Evolutionary conservation across 345 rosid genomes (phyloP).

Genomic region (Citropsis articulata): DNA sequence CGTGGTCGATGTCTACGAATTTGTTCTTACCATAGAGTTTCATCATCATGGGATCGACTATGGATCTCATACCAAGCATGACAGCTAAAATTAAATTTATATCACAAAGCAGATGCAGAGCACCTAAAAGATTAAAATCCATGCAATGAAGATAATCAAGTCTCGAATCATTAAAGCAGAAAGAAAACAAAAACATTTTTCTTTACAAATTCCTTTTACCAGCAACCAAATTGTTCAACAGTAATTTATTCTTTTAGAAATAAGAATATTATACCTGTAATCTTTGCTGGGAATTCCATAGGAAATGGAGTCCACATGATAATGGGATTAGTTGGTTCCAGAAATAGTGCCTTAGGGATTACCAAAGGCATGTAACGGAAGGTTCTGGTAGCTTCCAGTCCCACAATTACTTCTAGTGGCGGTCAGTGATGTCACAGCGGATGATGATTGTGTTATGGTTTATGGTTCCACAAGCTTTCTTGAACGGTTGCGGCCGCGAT

Average conservation of each 20-base stretch:
- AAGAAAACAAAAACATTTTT: background rate
- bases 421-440: conserved; percentile 40
- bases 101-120: conserved; percentile 1
- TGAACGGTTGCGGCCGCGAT: conserved; percentile 99
- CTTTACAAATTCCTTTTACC: background rate
- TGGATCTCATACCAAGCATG: background rate
- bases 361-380: conserved; percentile 34
- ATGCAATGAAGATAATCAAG: background rate
- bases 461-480: conserved; percentile 99
- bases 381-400: conserved; percentile 37
- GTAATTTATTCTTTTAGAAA: background rate
- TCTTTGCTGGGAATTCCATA: conserved; percentile 54
- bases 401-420: conserved; percentile 35
- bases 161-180: background rate
- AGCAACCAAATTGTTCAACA: background rate
- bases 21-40: conserved; percentile 13
- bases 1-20: conserved; percentile 12
- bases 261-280: conserved; percentile 38
- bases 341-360: conserved; percentile 33
- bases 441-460: conserved; percentile 44
- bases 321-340: conserved; percentile 36
- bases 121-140: conserved; percentile 9
- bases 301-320: conserved; percentile 42
- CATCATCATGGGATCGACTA: conserved; percentile 15
- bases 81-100: conserved; percentile 5